Conservation (phyloP, 352 stramenopile species). For the Phytophthora chlamydospora region DNA sequence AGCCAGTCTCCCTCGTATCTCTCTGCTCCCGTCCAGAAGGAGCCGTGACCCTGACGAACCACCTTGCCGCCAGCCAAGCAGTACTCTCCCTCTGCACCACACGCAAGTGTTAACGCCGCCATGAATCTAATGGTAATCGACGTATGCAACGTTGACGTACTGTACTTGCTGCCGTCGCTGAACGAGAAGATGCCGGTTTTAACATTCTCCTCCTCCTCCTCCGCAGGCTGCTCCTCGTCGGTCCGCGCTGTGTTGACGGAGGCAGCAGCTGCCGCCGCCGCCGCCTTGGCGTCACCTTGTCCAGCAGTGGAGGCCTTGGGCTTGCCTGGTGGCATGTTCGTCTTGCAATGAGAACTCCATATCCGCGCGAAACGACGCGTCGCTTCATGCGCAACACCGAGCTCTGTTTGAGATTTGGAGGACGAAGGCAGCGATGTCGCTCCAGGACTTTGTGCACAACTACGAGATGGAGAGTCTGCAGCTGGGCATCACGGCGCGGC, state of each 20-base stretch:
- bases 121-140: slow-evolving; percentile 6
- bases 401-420: background rate
- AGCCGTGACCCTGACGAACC: slow-evolving; percentile 60
- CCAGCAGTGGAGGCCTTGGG: slow-evolving; percentile 32
- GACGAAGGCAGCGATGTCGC: slow-evolving; percentile 35
- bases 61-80: slow-evolving; percentile 37
- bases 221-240: slow-evolving; percentile 35
- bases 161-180: slow-evolving; percentile 67
- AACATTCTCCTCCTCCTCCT: slow-evolving; percentile 49
- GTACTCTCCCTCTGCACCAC: slow-evolving; percentile 56
- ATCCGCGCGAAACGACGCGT: slow-evolving; percentile 29
- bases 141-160: slow-evolving; percentile 29
- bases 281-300: slow-evolving; percentile 30
- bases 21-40: slow-evolving; percentile 61
- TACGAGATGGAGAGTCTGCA: slow-evolving; percentile 84
- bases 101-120: background rate
- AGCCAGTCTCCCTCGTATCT: slow-evolving; percentile 69
- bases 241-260: slow-evolving; percentile 1
- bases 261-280: slow-evolving; percentile 16
- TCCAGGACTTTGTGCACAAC: slow-evolving; percentile 72
- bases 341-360: background rate
- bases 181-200: slow-evolving; percentile 70
- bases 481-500: slow-evolving; percentile 65
- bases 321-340: slow-evolving; percentile 5
- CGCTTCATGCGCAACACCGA: slow-evolving; percentile 14